Conservation (phyloP, 768 basidiomycete genomes). For the Pisolithus orientalis region DNA sequence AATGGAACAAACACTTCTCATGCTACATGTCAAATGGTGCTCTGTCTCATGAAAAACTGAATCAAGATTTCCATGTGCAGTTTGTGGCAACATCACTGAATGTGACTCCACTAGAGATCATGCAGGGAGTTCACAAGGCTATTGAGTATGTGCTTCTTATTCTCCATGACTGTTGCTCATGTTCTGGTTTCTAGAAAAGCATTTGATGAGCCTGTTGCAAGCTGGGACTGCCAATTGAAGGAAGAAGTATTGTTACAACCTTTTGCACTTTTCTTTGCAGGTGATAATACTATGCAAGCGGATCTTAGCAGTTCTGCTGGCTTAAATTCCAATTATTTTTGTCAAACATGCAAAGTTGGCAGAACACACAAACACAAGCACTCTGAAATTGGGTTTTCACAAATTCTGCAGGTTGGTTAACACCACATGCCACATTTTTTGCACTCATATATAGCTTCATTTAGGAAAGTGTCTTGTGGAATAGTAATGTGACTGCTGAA, state of each 20-base stretch:
- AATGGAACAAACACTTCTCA: conserved; percentile 22
- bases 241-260: conserved; percentile 10
- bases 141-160: conserved; percentile 5
- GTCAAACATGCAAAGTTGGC: conserved; percentile 17
- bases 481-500: neutral
- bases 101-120: conserved; percentile 14
- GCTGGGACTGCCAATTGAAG: conserved; percentile 9
- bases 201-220: conserved; percentile 1
- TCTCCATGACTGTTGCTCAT: neutral
- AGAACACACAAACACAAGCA: conserved; percentile 8
- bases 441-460: neutral
- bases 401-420: neutral
- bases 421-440: neutral
- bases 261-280: conserved; percentile 12
- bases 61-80: conserved; percentile 15
- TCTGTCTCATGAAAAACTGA: conserved; percentile 10
- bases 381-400: neutral
- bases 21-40: conserved; percentile 15
- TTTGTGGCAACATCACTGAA: conserved; percentile 18
- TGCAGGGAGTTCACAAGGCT: conserved; percentile 1
- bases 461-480: neutral
- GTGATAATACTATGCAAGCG: conserved; percentile 24
- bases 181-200: neutral
- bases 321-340: conserved; percentile 13
- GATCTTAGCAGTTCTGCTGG: conserved; percentile 3